A percentile compares a stretch with the other conserved stretches of the same genome.
phyloP scores from a whole-genome alignment of 2,329 filamentous ascomycete species.

The Phialocephala subalpina region DNA sequence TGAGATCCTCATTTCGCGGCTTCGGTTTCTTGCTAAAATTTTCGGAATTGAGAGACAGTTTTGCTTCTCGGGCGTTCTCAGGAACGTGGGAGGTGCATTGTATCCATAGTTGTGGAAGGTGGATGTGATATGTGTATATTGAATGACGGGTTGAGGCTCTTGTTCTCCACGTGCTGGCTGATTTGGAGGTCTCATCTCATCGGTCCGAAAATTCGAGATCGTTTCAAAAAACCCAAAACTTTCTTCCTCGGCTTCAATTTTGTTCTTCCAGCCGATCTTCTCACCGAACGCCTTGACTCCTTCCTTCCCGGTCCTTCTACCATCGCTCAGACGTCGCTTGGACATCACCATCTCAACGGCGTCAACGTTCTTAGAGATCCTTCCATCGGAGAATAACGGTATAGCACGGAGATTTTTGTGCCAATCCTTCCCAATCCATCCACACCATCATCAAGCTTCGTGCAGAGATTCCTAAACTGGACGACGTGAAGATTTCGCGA shows the following conservation, averaged over 20 bases:
- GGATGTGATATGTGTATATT: background rate
- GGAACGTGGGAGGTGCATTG: background rate
- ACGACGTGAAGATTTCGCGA: background rate
- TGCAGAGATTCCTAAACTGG: too few relatives aligned
- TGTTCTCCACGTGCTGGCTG: background rate
- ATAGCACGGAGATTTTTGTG: background rate
- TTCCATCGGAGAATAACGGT: background rate
- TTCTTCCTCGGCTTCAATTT: too few relatives aligned
- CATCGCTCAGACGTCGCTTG: background rate
- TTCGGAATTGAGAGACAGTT: too few relatives aligned
- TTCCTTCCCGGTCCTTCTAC: background rate
- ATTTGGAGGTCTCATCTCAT: too few relatives aligned
- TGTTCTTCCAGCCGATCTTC: background rate
- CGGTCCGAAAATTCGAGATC: too few relatives aligned
- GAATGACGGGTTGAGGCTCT: background rate
- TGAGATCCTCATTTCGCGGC: too few relatives aligned
- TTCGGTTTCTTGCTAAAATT: too few relatives aligned
- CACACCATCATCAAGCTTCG: too few relatives aligned
- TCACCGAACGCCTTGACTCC: background rate
- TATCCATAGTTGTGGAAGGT: slow-evolving; percentile 1
- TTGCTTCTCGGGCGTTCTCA: background rate
- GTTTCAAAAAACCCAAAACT: too few relatives aligned
- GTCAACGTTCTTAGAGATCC: background rate
- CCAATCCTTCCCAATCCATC: background rate
- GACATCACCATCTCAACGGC: background rate